Percentiles rank a stretch among this genome's conserved stretches.
phyloP scores from a whole-genome alignment of 345 rosid genomes.

The Lepidium didymum region DNA sequence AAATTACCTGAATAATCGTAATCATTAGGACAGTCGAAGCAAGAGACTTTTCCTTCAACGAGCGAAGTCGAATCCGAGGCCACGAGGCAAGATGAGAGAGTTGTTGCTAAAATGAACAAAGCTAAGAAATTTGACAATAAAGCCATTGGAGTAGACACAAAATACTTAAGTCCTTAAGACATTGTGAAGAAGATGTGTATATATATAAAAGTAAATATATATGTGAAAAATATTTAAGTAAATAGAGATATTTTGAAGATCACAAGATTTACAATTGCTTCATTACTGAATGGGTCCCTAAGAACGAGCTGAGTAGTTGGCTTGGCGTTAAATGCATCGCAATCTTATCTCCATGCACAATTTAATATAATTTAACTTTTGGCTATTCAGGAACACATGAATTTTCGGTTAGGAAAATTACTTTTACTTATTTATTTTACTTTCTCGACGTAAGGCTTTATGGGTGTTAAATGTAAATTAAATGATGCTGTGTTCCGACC shows the following conservation, averaged over 20 bases:
- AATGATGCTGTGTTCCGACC: too few species aligned
- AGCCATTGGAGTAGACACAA: conserved; percentile 38
- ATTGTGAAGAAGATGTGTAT: neutral
- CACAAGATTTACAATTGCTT: neutral
- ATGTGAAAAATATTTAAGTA: neutral
- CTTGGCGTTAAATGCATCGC: conserved; percentile 18
- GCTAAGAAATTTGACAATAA: conserved; percentile 2
- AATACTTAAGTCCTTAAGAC: conserved; percentile 5
- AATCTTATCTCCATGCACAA: conserved; percentile 5
- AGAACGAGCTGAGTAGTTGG: conserved; percentile 30
- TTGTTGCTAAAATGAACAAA: conserved; percentile 28
- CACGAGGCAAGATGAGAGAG: conserved; percentile 34
- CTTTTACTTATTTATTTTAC: too few species aligned
- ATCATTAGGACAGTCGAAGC: conserved; percentile 47
- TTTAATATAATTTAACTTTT: neutral
- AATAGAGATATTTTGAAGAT: neutral
- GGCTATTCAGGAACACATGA: neutral
- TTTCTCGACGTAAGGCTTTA: too few species aligned
- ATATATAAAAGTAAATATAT: neutral
- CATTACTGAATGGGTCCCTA: conserved; percentile 36
- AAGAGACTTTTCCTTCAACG: conserved; percentile 52
- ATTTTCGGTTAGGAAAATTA: neutral
- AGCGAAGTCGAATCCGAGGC: conserved; percentile 26
- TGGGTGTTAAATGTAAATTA: too few species aligned
- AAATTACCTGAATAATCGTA: conserved; percentile 56